Evolutionary conservation across 345 rosid species (phyloP).

Genomic region (Hypericum androsaemum): DNA sequence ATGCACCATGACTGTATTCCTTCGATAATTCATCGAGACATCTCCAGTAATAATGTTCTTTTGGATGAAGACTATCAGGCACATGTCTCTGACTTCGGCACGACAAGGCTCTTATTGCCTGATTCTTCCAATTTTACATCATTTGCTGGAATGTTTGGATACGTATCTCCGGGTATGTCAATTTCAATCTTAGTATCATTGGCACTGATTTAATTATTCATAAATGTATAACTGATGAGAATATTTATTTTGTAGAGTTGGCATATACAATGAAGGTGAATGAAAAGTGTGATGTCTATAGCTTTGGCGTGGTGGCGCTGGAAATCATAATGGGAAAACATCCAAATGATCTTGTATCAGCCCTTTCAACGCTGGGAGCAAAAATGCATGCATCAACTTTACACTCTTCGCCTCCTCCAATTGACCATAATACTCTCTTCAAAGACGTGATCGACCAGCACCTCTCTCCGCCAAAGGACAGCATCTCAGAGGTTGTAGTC

Average conservation of each 20-base stretch:
- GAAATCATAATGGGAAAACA: slow-evolving; percentile 12
- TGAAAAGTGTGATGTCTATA: slow-evolving; percentile 11
- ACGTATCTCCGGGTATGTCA: slow-evolving; percentile 12
- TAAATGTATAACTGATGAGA: not conserved
- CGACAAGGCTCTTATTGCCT: slow-evolving; percentile 1
- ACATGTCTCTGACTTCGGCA: slow-evolving; percentile 13
- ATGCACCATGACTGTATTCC: too few relatives aligned
- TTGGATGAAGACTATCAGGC: slow-evolving; percentile 6
- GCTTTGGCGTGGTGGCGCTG: slow-evolving; percentile 7
- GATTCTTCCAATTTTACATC: slow-evolving; percentile 5
- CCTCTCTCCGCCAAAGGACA: too few relatives aligned
- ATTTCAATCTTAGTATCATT: too few relatives aligned
- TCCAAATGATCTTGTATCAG: slow-evolving; percentile 5
- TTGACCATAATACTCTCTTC: too few relatives aligned
- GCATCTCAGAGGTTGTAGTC: too few relatives aligned
- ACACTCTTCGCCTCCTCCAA: too few relatives aligned
- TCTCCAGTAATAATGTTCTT: slow-evolving; percentile 8
- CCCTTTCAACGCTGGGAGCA: too few relatives aligned
- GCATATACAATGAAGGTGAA: too few relatives aligned
- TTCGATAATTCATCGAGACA: too few relatives aligned
- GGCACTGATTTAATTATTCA: not conserved
- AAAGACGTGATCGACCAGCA: too few relatives aligned
- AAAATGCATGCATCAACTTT: too few relatives aligned
- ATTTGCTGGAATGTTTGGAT: slow-evolving; percentile 13
- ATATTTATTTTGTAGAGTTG: not conserved